Evolutionary conservation across 768 basidiomycete genomes (phyloP), one percentile per base, ranked within the genome.

Genomic region (Phallus indusiatus): DNA sequence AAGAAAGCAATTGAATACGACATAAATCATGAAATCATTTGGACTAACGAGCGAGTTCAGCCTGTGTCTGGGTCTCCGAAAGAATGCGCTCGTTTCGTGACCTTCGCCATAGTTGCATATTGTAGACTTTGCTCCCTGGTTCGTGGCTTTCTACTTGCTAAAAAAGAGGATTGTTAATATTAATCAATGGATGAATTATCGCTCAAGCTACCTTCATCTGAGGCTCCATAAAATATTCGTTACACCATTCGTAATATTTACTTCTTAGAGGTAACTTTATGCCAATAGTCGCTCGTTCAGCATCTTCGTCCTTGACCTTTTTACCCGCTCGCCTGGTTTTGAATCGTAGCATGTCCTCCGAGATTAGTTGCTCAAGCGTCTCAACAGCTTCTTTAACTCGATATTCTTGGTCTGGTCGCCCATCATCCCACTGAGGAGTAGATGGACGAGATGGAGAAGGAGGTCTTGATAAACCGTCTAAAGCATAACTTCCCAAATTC

Each of bases 141-240:
- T 99, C 96, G 68, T 98, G 94, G 1, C 85, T 85, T 68, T 98
- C 95, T 7, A 90, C 83, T 83, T 92, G 88, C 94, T 94, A 65
- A 2, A 54, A 34, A 62, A 22, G 53, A 1, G 34, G 53, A 62
- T 47, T 35, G 60, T 67, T 60, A 55, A 49, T 20, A 20, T 35
- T 16, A 47, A 17, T n/a, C 22, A 50, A 16, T 36, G 14, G 10
- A 47, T 36, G 34, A 12, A 54, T 60, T 18, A 24, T 46, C 35
- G 14, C 5, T 65, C 83, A 66, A 28, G 4, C 28, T 69, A 95
- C 94, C 78, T 92, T 86, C 95, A 99, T 98, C 71, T 99, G 96
- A 2, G 95, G 93, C 69, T 97, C 94, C 62, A 88, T 93, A 75
- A 97, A 99, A 69, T 98, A 98, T 68, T 98, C 94, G 66, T 84